These are phyloP conservation scores for Cordyceps pruinosa DNA, from an alignment of 2,329 filamentous ascomycete genomes.

Conservation along the genomic window DNA sequence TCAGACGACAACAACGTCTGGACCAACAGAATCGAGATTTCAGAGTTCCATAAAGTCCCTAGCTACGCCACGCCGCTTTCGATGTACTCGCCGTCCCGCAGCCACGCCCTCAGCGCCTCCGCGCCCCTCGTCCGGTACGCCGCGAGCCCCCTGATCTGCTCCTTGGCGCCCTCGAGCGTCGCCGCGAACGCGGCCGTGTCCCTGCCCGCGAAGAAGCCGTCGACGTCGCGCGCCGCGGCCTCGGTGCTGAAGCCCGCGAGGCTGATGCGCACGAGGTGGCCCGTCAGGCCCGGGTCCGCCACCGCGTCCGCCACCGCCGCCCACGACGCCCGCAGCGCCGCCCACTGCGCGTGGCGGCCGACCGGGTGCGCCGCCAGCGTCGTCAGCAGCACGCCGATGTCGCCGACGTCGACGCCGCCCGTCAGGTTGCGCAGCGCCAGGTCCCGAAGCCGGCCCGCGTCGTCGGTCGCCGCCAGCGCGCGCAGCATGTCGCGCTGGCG, in stretches of 20 bases:
- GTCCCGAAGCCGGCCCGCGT: slow-evolving; percentile 58
- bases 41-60: too few species aligned
- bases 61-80: background rate
- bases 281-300: slow-evolving; percentile 79
- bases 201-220: slow-evolving; percentile 76
- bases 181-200: slow-evolving; percentile 84
- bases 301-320: slow-evolving; percentile 63
- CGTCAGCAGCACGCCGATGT: slow-evolving; percentile 73
- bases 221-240: slow-evolving; percentile 66
- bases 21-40: too few species aligned
- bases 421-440: slow-evolving; percentile 74
- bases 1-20: too few species aligned
- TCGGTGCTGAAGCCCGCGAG: slow-evolving; percentile 72
- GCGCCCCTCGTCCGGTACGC: slow-evolving; percentile 74
- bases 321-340: slow-evolving; percentile 81
- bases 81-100: slow-evolving; percentile 44
- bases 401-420: slow-evolving; percentile 68
- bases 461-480: slow-evolving; percentile 67
- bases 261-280: slow-evolving; percentile 75
- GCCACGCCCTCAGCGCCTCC: slow-evolving; percentile 68
- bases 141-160: slow-evolving; percentile 76
- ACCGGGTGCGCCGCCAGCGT: slow-evolving; percentile 66
- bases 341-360: slow-evolving; percentile 70
- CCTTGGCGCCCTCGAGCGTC: slow-evolving; percentile 75
- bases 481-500: slow-evolving; percentile 79